Conservation (phyloP, 2,329 filamentous ascomycete species). For the Volutella citrinella region DNA sequence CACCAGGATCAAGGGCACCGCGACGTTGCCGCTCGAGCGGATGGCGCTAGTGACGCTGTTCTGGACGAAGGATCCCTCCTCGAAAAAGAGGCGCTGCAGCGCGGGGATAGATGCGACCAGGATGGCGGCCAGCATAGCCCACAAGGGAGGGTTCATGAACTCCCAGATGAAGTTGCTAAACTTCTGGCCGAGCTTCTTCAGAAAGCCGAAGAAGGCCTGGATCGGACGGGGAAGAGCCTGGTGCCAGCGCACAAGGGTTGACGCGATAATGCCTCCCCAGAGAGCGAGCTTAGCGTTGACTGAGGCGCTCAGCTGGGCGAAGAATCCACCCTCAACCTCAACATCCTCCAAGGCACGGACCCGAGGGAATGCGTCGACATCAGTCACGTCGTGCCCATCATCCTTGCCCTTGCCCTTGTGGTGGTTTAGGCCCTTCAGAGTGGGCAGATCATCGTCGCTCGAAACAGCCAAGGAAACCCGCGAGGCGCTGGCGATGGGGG, state of each 20-base stretch:
- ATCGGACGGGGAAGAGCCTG: slow-evolving; percentile 40
- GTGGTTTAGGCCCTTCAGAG: slow-evolving; percentile 30
- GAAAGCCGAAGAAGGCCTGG: slow-evolving; percentile 31
- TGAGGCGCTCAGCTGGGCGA: slow-evolving; percentile 33
- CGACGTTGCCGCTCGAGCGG: slow-evolving; percentile 80
- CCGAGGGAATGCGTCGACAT: slow-evolving; percentile 62
- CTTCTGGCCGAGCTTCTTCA: slow-evolving; percentile 37
- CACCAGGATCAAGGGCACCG: slow-evolving; percentile 91
- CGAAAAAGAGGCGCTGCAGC: slow-evolving; percentile 84
- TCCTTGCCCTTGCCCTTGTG: slow-evolving; percentile 23
- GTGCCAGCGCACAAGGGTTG: slow-evolving; percentile 27
- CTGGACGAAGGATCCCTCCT: slow-evolving; percentile 81
- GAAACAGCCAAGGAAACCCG: slow-evolving; percentile 47
- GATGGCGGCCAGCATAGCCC: slow-evolving; percentile 93
- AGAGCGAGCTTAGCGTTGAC: slow-evolving; percentile 26
- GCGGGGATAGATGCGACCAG: slow-evolving; percentile 82
- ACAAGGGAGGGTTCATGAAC: slow-evolving; percentile 98
- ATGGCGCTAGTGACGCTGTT: slow-evolving; percentile 92
- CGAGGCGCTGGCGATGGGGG: slow-evolving; percentile 50
- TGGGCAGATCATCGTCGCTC: slow-evolving; percentile 41
- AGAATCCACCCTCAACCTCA: slow-evolving; percentile 36
- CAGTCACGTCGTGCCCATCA: slow-evolving; percentile 28
- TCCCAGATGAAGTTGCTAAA: slow-evolving; percentile 71
- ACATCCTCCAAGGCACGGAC: slow-evolving; percentile 44
- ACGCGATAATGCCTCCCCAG: slow-evolving; percentile 19